Conservation (phyloP, 805 yeast species). For the Teunomyces panamensis region DNA sequence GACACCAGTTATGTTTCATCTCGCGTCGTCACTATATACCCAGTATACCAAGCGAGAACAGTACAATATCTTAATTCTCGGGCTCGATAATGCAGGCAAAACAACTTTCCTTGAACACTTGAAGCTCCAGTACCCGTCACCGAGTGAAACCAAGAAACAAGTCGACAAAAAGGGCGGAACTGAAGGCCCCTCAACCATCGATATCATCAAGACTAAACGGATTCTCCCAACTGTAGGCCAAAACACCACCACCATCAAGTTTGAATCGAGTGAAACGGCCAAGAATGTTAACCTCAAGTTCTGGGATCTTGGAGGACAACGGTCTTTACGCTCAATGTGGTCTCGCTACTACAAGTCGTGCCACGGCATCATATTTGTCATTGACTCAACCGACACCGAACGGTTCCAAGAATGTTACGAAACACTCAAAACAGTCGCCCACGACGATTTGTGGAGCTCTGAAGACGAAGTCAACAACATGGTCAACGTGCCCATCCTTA, state of each 20-base stretch:
- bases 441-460: slow-evolving; percentile 42
- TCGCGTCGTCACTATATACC: slow-evolving; percentile 43
- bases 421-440: slow-evolving; percentile 49
- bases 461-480: slow-evolving; percentile 13
- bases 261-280: slow-evolving; percentile 38
- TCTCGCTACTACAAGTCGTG: slow-evolving; percentile 77
- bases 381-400: slow-evolving; percentile 84
- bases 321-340: slow-evolving; percentile 83
- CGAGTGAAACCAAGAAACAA: slow-evolving; percentile 16
- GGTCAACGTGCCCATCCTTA: slow-evolving; percentile 79
- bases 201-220: slow-evolving; percentile 44
- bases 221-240: slow-evolving; percentile 96
- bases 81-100: slow-evolving; percentile 95
- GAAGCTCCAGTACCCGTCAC: slow-evolving; percentile 34
- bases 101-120: slow-evolving; percentile 50
- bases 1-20: slow-evolving; percentile 30
- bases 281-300: slow-evolving; percentile 61
- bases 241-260: slow-evolving; percentile 52
- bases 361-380: slow-evolving; percentile 89
- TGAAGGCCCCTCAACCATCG: slow-evolving; percentile 16
- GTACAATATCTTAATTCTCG: slow-evolving; percentile 63
- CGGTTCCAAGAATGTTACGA: slow-evolving; percentile 80
- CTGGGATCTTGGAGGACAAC: slow-evolving; percentile 98
- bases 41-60: slow-evolving; percentile 46
- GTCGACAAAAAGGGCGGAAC: slow-evolving; percentile 6